phyloP scores from a whole-genome alignment of 345 rosid genomes.

The Crucihimalaya himalaica region DNA sequence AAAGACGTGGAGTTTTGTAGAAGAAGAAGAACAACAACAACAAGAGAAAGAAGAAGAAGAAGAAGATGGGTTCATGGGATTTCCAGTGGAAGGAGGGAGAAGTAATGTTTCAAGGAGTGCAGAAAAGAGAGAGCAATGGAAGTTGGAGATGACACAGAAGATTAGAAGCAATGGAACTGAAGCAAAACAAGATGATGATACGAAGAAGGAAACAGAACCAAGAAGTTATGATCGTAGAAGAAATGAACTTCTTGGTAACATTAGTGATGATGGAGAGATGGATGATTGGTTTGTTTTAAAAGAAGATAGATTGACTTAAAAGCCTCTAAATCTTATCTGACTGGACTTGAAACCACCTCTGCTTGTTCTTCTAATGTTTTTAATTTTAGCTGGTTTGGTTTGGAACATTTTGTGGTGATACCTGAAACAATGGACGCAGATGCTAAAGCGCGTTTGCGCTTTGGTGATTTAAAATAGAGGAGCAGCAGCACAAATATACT shows the following conservation, averaged over 20 bases:
- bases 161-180: slow-evolving; percentile 19
- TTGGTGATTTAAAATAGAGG: too few species aligned
- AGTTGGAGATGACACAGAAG: slow-evolving; percentile 52
- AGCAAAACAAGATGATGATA: slow-evolving; percentile 32
- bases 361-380: not conserved
- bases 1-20: slow-evolving; percentile 56
- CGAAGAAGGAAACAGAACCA: slow-evolving; percentile 24
- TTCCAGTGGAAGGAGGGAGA: slow-evolving; percentile 65
- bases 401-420: slow-evolving; percentile 5
- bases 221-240: slow-evolving; percentile 34
- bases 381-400: not conserved
- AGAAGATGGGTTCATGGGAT: slow-evolving; percentile 46
- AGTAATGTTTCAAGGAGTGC: slow-evolving; percentile 48
- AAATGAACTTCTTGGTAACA: slow-evolving; percentile 41
- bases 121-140: slow-evolving; percentile 55
- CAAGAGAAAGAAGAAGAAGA: slow-evolving; percentile 25
- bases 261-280: slow-evolving; percentile 68
- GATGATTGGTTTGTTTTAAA: slow-evolving; percentile 62
- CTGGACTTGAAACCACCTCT: not conserved
- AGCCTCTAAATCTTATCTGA: not conserved
- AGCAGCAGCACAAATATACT: too few species aligned
- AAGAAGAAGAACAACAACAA: slow-evolving; percentile 42
- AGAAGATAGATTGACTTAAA: not conserved
- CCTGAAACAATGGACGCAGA: not conserved
- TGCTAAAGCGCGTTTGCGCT: not conserved